Evolutionary conservation across 1,284 basidiomycete species (phyloP).

Genomic region (Marasmius oreades): DNA sequence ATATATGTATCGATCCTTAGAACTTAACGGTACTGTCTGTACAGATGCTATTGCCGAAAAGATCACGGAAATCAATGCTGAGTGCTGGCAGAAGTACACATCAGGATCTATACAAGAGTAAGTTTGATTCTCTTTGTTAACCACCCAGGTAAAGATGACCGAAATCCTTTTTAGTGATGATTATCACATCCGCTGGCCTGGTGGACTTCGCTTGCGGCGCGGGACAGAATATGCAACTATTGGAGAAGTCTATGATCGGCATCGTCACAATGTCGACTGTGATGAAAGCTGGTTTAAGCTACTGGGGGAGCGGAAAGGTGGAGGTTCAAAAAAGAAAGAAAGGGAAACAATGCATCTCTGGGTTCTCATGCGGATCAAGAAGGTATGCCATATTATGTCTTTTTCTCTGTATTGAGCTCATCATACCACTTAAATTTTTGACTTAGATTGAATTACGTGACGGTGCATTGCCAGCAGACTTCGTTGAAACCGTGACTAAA

Average conservation of each 20-base stretch:
- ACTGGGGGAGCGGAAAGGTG: background rate
- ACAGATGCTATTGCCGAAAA: background rate
- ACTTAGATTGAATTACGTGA: background rate
- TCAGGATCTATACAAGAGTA: background rate
- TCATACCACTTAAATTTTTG: background rate
- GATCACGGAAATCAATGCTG: background rate
- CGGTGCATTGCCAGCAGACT: background rate
- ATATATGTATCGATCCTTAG: background rate
- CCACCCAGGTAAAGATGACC: background rate
- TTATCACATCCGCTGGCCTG: background rate
- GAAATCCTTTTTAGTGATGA: background rate
- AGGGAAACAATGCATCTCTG: background rate
- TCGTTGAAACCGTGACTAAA: background rate
- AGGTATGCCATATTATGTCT: background rate
- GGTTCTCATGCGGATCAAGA: background rate
- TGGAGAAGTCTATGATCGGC: background rate
- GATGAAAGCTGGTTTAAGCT: background rate
- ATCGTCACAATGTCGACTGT: background rate
- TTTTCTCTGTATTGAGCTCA: background rate
- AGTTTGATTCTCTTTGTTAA: background rate
- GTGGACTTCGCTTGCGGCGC: background rate
- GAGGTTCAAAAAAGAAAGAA: background rate
- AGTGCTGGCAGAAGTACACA: background rate
- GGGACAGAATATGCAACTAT: background rate
- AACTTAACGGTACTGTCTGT: no score